Base-by-base conservation (phyloP, 2,329 filamentous ascomycete genomes). In the Colletotrichum camelliae region DNA sequence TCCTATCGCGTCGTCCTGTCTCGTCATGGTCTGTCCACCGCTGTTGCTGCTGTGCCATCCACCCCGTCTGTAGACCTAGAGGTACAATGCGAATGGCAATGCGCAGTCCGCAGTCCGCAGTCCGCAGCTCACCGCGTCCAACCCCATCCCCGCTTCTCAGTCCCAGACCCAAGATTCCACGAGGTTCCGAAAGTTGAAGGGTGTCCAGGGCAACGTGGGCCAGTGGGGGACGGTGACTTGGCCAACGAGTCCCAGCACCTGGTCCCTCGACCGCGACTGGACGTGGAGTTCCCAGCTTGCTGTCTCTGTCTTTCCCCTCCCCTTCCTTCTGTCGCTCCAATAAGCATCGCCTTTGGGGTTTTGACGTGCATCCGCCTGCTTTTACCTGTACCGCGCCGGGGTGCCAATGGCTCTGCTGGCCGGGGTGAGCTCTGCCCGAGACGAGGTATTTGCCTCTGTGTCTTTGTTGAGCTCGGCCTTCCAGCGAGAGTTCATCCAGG, bases 161-260 rank as follows among this genome's bases (percentile, higher is more conserved):
- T 33, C 55, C 69, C 43, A 65, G 48, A 73, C 57, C 43, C 70
- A 76, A 75, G 74, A 76, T 76, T 76, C 74, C 55, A 76, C 72
- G 60, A 55, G 37, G 48, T 76, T 76, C 74, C 67, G 62, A 68
- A 57, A 15, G 18, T 60, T 69, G 62, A 68, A 73, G 55, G 67
- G 18, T 76, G 74, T 65, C 58, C 43, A 55, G 70, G 65, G 29
- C 70, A 74, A 75, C 70, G 58, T 76, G 74, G 74, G 74, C 74
- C 57, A 74, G 74, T 74, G 74, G 70, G 73, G 74, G 70, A 74
- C 37, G 70, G 57, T 74, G 31, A 74, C 70, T 69, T 66, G 74
- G 58, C 64, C 65, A 64, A 35, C 43, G 2, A 52, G 43, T 52
- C 43, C 43, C 43, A 52, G 43, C 43, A 2, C 43, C 12, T 21